Evolutionary conservation across 495 filamentous ascomycete species (phyloP).

Genomic region (Xylaria acuta): DNA sequence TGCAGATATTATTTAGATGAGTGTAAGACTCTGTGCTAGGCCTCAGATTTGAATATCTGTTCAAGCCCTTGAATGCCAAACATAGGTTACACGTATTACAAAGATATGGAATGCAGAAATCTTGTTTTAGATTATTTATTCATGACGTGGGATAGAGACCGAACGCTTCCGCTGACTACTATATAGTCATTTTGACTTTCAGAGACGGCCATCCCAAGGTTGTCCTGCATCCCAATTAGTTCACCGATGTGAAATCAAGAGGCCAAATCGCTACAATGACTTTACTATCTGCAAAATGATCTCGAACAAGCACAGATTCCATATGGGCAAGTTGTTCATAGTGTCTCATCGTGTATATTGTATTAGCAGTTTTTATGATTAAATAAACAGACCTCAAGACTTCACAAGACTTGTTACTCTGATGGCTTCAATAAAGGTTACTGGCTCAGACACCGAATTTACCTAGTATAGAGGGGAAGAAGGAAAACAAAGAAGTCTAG

Average conservation of each 20-base stretch:
- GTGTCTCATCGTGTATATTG: not conserved
- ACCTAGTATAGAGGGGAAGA: too few relatives aligned
- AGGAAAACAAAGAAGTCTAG: not conserved
- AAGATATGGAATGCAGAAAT: not conserved
- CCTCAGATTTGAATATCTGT: not conserved
- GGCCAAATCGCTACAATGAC: not conserved
- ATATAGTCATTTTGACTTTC: not conserved
- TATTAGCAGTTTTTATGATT: too few relatives aligned
- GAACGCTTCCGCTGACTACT: not conserved
- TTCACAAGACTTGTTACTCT: too few relatives aligned
- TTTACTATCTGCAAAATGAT: not conserved
- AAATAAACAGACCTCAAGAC: too few relatives aligned
- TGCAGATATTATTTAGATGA: too few relatives aligned
- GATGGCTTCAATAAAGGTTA: too few relatives aligned
- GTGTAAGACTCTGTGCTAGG: too few relatives aligned
- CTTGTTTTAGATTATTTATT: not conserved
- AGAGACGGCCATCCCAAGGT: too few relatives aligned
- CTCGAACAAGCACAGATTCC: not conserved
- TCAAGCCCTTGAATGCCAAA: not conserved
- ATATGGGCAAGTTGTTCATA: not conserved
- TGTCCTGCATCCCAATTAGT: too few relatives aligned
- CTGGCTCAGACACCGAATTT: too few relatives aligned
- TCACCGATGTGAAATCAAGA: too few relatives aligned
- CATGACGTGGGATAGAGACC: not conserved
- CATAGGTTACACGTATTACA: too few relatives aligned